Conservation (phyloP, 371 early-diverging fungal genomes). For the Mortierella sp. region DNA sequence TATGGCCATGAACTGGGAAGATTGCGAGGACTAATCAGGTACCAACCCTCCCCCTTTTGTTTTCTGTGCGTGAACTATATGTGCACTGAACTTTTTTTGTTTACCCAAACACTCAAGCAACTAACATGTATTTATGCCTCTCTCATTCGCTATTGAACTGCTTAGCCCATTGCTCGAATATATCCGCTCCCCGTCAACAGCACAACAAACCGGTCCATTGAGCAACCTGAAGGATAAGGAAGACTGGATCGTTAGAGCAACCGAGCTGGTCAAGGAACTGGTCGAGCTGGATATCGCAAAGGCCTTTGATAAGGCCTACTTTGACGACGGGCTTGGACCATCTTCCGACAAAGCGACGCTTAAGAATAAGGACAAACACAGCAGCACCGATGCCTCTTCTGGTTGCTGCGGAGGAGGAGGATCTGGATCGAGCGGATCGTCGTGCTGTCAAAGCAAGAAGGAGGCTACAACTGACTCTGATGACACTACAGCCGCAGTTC, state of each 20-base stretch:
- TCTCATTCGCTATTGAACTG: too few relatives aligned
- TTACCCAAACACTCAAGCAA: too few relatives aligned
- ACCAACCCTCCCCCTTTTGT: not conserved
- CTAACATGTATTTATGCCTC: too few relatives aligned
- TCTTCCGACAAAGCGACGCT: not conserved
- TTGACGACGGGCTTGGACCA: constrained; percentile 32
- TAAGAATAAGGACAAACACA: too few relatives aligned
- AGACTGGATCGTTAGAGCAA: constrained; percentile 32
- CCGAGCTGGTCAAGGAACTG: constrained; percentile 33
- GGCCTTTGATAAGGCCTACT: constrained; percentile 53
- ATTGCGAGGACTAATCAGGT: constrained; percentile 56
- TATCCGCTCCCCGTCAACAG: constrained; percentile 6
- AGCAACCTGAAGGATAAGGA: constrained; percentile 19
- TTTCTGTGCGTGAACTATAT: too few relatives aligned
- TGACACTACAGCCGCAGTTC: too few relatives aligned
- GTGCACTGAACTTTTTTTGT: too few relatives aligned
- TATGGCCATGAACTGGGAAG: constrained; percentile 49
- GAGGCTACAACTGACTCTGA: too few relatives aligned
- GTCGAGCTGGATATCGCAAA: constrained; percentile 44
- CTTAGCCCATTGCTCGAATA: constrained; percentile 40
- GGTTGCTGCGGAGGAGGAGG: not conserved
- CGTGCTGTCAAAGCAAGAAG: not conserved
- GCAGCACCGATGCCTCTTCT: too few relatives aligned
- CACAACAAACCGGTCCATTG: not conserved
- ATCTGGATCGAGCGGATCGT: not conserved